Percentiles rank a stretch among this genome's conserved stretches.
phyloP scores from a whole-genome alignment of 805 yeast genomes.

The Kazachstania kunashirensis region DNA sequence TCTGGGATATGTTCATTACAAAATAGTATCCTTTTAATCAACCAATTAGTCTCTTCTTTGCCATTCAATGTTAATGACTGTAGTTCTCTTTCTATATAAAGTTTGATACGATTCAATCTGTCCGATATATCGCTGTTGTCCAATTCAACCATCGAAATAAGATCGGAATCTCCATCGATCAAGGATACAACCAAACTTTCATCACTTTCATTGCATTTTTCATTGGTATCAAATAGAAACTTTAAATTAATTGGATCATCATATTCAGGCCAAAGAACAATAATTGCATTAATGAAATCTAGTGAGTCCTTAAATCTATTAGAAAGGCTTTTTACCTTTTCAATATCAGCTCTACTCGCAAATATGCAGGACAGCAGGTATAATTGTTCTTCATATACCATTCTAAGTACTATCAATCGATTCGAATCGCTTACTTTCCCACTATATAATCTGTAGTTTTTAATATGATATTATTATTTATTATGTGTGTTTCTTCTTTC shows the following conservation, averaged over 20 bases:
- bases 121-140: slow-evolving; percentile 11
- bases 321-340: slow-evolving; percentile 6
- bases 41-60: slow-evolving; percentile 9
- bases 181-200: slow-evolving; percentile 27
- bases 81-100: slow-evolving; percentile 11
- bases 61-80: slow-evolving; percentile 3
- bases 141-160: slow-evolving; percentile 20
- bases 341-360: slow-evolving; percentile 18
- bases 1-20: slow-evolving; percentile 16
- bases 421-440: too few species aligned
- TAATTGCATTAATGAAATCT: slow-evolving; percentile 15
- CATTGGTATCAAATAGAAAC: slow-evolving; percentile 9
- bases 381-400: slow-evolving; percentile 16
- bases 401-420: not conserved
- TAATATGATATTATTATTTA: too few species aligned
- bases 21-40: slow-evolving; percentile 19
- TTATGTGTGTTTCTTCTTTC: too few species aligned
- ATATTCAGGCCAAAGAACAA: slow-evolving; percentile 28
- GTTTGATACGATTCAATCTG: slow-evolving; percentile 10
- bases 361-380: slow-evolving; percentile 18
- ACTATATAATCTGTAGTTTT: too few species aligned
- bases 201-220: slow-evolving; percentile 1
- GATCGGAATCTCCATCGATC: slow-evolving; percentile 11
- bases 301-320: slow-evolving; percentile 6
- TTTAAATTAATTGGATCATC: slow-evolving; percentile 17